Conservation (phyloP, 1,284 basidiomycete genomes). For the Apiotrichum domesticum region DNA sequence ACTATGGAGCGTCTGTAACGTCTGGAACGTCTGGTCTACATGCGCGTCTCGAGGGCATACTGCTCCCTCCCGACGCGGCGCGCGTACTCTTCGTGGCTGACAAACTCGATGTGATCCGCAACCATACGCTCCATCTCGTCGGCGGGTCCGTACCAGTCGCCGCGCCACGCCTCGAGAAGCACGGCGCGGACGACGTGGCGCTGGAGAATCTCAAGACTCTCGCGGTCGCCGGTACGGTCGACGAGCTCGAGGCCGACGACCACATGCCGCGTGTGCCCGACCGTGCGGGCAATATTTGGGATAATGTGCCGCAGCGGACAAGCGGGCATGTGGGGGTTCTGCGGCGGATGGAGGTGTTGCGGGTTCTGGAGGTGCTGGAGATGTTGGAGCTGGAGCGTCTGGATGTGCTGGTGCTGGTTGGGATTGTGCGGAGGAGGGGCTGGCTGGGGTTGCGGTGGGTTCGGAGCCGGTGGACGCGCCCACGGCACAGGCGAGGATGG, state of each 20-base stretch:
- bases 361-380: background rate
- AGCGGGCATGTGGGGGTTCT: no score
- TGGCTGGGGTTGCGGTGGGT: no score
- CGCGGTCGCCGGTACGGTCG: background rate
- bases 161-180: background rate
- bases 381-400: no score
- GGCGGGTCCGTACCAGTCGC: conserved; percentile 1
- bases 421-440: no score
- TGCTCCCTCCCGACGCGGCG: background rate
- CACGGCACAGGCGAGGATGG: background rate
- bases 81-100: background rate
- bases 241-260: conserved; percentile 1
- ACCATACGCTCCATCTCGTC: conserved; percentile 2
- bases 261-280: background rate
- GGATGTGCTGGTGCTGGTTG: background rate
- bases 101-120: background rate
- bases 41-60: background rate
- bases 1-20: no score
- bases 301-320: background rate
- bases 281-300: background rate
- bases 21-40: background rate
- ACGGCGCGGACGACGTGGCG: background rate
- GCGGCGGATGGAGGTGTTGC: background rate
- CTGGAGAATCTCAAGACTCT: background rate
- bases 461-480: background rate